phyloP scores from a whole-genome alignment of 169 alveolate genomes.

The Plasmodium reichenowi region DNA sequence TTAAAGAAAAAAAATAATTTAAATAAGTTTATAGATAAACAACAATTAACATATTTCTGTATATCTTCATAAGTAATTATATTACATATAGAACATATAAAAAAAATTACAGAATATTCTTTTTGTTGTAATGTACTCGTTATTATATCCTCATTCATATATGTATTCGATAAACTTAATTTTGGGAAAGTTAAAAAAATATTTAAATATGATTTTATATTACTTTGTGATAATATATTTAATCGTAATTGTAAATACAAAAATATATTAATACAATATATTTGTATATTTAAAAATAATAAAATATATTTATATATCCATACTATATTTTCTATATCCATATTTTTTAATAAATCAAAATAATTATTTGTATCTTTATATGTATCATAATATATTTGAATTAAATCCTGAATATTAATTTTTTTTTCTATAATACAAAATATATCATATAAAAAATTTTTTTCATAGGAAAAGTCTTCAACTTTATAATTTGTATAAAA shows the following conservation, averaged over 20 bases:
- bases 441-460: constrained; percentile 10
- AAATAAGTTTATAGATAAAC: constrained; percentile 20
- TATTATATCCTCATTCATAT: constrained; percentile 18
- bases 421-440: constrained; percentile 24
- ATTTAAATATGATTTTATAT: constrained; percentile 16
- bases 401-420: constrained; percentile 25
- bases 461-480: constrained; percentile 63
- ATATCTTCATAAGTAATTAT: constrained; percentile 23
- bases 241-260: constrained; percentile 51
- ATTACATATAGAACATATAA: constrained; percentile 16
- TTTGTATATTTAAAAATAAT: constrained; percentile 56
- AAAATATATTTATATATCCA: constrained; percentile 61
- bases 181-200: constrained; percentile 23
- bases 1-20: constrained; percentile 39
- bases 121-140: constrained; percentile 40
- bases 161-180: not conserved
- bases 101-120: constrained; percentile 41
- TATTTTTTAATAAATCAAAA: constrained; percentile 21
- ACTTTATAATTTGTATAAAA: constrained; percentile 34
- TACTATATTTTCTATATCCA: constrained; percentile 14
- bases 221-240: constrained; percentile 15
- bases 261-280: constrained; percentile 54
- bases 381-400: constrained; percentile 58
- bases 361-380: constrained; percentile 59
- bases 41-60: constrained; percentile 11